These are phyloP conservation scores for Russula earlei DNA, from an alignment of 768 basidiomycete species.

Conservation along the genomic window DNA sequence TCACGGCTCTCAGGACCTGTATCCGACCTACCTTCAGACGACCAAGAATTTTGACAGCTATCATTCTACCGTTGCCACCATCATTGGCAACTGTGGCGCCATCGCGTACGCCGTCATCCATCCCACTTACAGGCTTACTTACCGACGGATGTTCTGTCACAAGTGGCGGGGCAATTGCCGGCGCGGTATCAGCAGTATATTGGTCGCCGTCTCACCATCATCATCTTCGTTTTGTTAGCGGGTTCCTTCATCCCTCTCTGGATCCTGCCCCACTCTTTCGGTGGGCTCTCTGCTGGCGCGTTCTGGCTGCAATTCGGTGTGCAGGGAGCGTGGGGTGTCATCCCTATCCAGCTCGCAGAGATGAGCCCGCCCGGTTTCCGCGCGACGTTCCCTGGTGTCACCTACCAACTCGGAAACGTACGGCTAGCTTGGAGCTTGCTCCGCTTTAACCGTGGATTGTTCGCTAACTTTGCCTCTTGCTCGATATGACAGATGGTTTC, in stretches of 20 bases:
- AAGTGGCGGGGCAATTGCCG: slow-evolving; percentile 33
- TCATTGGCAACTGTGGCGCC: slow-evolving; percentile 33
- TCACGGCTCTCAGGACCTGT: slow-evolving; percentile 39
- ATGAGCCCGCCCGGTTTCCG: slow-evolving; percentile 42
- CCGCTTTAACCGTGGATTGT: neutral
- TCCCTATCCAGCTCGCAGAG: slow-evolving; percentile 39
- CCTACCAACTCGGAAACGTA: slow-evolving; percentile 37
- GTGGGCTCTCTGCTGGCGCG: slow-evolving; percentile 36
- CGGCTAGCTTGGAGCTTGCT: neutral
- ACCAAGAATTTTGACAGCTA: slow-evolving; percentile 29
- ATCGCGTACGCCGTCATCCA: slow-evolving; percentile 20
- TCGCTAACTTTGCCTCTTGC: neutral
- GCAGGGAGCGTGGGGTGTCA: slow-evolving; percentile 30
- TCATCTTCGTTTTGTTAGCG: slow-evolving; percentile 28
- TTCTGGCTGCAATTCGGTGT: slow-evolving; percentile 42
- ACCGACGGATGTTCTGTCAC: neutral
- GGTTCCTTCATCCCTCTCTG: slow-evolving; percentile 33
- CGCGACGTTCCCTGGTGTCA: slow-evolving; percentile 36
- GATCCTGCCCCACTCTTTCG: slow-evolving; percentile 37
- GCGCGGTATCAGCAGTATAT: slow-evolving; percentile 33
- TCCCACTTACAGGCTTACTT: slow-evolving; percentile 11
- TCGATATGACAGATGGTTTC: slow-evolving; percentile 30
- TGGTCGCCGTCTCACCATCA: slow-evolving; percentile 38
- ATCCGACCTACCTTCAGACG: slow-evolving; percentile 33
- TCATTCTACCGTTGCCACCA: slow-evolving; percentile 34